Evolutionary conservation across 1,284 basidiomycete genomes (phyloP).

Genomic region (Amylostereum chailletii): DNA sequence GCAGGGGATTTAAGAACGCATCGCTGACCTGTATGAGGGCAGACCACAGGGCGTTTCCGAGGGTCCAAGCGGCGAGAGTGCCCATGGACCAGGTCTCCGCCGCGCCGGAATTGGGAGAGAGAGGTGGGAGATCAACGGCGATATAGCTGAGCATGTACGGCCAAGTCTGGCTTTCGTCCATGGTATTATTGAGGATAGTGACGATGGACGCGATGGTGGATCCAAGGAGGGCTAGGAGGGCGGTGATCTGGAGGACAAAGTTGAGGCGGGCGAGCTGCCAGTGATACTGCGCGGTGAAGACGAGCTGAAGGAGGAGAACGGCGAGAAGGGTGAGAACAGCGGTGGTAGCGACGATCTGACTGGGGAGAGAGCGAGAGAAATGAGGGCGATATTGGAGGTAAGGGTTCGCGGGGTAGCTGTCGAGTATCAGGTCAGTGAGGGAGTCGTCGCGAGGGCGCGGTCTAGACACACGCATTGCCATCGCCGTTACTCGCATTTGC

Average conservation of each 20-base stretch:
- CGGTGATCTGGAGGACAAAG: conserved; percentile 82
- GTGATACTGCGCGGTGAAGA: conserved; percentile 96
- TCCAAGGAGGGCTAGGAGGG: conserved; percentile 73
- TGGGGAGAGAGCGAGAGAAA: conserved; percentile 82
- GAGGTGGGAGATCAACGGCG: conserved; percentile 72
- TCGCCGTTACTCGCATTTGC: not conserved
- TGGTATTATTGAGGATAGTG: conserved; percentile 59
- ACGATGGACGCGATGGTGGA: conserved; percentile 72
- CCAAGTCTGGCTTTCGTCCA: conserved; percentile 67
- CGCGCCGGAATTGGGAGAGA: conserved; percentile 19
- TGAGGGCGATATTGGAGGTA: conserved; percentile 69
- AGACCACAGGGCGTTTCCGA: conserved; percentile 82
- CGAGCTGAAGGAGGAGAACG: conserved; percentile 86
- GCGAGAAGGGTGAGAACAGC: conserved; percentile 81
- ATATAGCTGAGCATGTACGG: conserved; percentile 95
- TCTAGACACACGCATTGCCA: not conserved
- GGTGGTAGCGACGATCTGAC: conserved; percentile 85
- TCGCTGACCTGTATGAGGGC: conserved; percentile 73
- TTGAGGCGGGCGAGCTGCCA: conserved; percentile 90
- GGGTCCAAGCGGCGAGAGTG: conserved; percentile 74
- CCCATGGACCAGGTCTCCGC: conserved; percentile 51
- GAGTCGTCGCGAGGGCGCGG: not conserved
- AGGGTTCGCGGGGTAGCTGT: conserved; percentile 43
- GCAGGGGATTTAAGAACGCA: not conserved
- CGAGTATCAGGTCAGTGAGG: not conserved